Percentiles rank a stretch among this genome's conserved stretches.
phyloP scores from a whole-genome alignment of 345 rosid species.

The Crucihimalaya himalaica region DNA sequence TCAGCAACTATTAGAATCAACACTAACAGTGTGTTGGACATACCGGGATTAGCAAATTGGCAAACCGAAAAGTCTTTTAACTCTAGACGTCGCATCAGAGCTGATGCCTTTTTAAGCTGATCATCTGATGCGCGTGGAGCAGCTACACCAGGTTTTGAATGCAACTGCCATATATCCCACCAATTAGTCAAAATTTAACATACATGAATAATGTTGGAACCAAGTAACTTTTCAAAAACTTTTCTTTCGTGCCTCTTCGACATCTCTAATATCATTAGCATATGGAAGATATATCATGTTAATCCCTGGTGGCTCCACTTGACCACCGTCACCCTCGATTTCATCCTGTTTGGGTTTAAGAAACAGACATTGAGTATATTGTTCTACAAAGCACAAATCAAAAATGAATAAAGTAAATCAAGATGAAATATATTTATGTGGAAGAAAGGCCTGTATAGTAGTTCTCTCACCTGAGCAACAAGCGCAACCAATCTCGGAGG shows the following conservation, averaged over 20 bases:
- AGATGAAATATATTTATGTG: conserved; percentile 2
- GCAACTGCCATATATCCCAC: conserved; percentile 50
- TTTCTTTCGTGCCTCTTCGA: conserved; percentile 69
- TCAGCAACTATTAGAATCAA: conserved; percentile 14
- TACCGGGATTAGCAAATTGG: conserved; percentile 90
- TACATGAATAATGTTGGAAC: conserved; percentile 25
- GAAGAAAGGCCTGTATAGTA: conserved; percentile 16
- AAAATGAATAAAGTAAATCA: background rate
- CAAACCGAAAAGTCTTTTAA: conserved; percentile 74
- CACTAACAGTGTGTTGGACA: conserved; percentile 1
- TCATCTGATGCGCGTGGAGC: conserved; percentile 74
- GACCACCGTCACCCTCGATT: conserved; percentile 65
- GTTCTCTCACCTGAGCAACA: conserved; percentile 75
- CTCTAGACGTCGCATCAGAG: conserved; percentile 73
- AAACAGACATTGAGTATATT: conserved; percentile 24
- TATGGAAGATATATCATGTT: conserved; percentile 95
- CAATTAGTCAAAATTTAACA: conserved; percentile 32
- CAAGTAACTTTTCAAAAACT: conserved; percentile 19
- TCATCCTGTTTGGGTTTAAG: conserved; percentile 67
- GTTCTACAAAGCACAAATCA: conserved; percentile 23
- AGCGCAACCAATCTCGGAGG: conserved; percentile 84
- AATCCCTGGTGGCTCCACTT: conserved; percentile 95
- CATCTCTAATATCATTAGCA: conserved; percentile 77
- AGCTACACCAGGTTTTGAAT: conserved; percentile 44
- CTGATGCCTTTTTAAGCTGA: conserved; percentile 70